phyloP scores from a whole-genome alignment of 257 asterid genomes.

The Przewalskia tangutica region DNA sequence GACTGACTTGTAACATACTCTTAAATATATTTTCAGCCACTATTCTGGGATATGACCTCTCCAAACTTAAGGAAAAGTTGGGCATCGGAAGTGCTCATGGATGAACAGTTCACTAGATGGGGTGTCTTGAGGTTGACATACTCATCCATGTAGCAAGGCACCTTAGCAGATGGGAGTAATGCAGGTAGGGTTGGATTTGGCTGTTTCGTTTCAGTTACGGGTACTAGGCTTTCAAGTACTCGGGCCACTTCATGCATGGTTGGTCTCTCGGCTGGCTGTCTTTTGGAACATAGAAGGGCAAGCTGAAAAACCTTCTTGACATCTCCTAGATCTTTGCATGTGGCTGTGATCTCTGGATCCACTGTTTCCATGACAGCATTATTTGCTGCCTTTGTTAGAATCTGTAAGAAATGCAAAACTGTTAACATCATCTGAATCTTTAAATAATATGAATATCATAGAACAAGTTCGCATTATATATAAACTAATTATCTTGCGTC shows the following conservation, averaged over 20 bases:
- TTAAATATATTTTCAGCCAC: conserved; percentile 19
- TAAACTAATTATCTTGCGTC: background rate
- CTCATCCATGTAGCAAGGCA: conserved; percentile 67
- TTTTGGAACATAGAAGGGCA: conserved; percentile 79
- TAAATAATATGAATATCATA: background rate
- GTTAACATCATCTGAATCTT: background rate
- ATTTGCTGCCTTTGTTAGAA: conserved; percentile 59
- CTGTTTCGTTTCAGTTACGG: conserved; percentile 23
- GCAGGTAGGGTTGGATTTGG: background rate
- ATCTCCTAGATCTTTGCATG: conserved; percentile 75
- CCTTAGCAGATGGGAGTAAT: conserved; percentile 35
- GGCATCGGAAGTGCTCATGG: conserved; percentile 84
- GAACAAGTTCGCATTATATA: background rate
- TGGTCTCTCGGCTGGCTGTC: conserved; percentile 79
- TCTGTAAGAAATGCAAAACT: conserved; percentile 26
- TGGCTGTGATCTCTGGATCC: conserved; percentile 64
- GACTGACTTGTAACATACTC: background rate
- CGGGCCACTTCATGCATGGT: conserved; percentile 87
- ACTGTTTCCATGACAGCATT: conserved; percentile 86
- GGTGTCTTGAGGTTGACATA: conserved; percentile 83
- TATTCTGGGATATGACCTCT: conserved; percentile 64
- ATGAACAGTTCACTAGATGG: conserved; percentile 76
- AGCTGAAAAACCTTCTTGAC: conserved; percentile 92
- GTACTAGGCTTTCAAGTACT: conserved; percentile 50
- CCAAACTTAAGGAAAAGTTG: conserved; percentile 80